phyloP scores from a whole-genome alignment of 2,329 filamentous ascomycete genomes.

The Verticillium albo-atrum region DNA sequence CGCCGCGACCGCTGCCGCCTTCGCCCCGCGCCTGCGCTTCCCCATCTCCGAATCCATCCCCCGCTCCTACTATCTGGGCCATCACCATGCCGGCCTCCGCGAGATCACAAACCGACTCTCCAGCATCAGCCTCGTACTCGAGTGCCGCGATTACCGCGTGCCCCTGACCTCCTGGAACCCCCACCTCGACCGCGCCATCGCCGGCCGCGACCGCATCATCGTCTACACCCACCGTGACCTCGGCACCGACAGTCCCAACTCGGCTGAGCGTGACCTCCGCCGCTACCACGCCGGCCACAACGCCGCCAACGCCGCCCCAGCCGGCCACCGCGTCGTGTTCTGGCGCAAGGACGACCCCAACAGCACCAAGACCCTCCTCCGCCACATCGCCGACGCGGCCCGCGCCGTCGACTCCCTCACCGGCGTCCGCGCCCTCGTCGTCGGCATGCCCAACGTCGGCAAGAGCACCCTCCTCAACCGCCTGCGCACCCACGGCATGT shows the following conservation, averaged over 20 bases:
- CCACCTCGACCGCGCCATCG: constrained; percentile 74
- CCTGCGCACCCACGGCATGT: constrained; percentile 65
- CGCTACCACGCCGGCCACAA: constrained; percentile 16
- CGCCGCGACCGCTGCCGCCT: constrained; percentile 31
- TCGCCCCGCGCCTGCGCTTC: constrained; percentile 72
- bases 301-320: constrained; percentile 6
- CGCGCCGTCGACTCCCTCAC: constrained; percentile 53
- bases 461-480: constrained; percentile 94
- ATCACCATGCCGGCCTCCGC: constrained; percentile 76
- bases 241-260: constrained; percentile 33
- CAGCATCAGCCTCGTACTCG: constrained; percentile 81
- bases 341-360: constrained; percentile 33
- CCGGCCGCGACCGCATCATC: constrained; percentile 69
- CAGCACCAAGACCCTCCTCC: constrained; percentile 34
- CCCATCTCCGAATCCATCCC: constrained; percentile 65
- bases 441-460: constrained; percentile 97
- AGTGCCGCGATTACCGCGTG: constrained; percentile 90
- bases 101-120: constrained; percentile 80
- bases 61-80: constrained; percentile 90
- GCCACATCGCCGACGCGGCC: constrained; percentile 26
- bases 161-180: constrained; percentile 89
- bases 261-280: constrained; percentile 19
- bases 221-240: constrained; percentile 91
- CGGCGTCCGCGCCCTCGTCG: constrained; percentile 79
- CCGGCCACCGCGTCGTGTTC: constrained; percentile 30